Evolutionary conservation across 2,329 filamentous ascomycete species (phyloP).

Genomic region (Stylonectria norvegica): DNA sequence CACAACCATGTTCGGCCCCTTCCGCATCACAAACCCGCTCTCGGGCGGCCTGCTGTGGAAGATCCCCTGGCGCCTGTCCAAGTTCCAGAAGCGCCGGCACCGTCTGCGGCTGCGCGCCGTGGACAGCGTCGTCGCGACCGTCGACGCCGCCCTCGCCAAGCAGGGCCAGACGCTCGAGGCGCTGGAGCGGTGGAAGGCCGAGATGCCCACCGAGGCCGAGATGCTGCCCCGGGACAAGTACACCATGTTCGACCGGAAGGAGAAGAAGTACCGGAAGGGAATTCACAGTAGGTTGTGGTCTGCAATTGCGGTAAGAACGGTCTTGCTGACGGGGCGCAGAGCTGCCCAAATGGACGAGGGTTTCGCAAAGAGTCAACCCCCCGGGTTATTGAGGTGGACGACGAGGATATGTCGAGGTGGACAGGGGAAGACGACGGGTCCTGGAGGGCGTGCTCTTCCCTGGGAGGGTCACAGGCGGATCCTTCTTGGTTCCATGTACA

Average conservation of each 20-base stretch:
- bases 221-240: constrained; percentile 98
- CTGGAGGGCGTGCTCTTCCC: constrained; percentile 23
- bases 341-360: constrained; percentile 88
- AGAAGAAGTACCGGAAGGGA: constrained; percentile 91
- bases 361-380: constrained; percentile 90
- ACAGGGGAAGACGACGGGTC: constrained; percentile 6
- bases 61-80: constrained; percentile 92
- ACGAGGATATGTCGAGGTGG: constrained; percentile 1
- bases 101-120: constrained; percentile 78
- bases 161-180: constrained; percentile 70
- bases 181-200: constrained; percentile 84
- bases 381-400: constrained; percentile 71
- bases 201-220: constrained; percentile 94
- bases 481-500: constrained; percentile 26
- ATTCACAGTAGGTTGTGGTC: constrained; percentile 76
- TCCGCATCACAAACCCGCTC: constrained; percentile 74
- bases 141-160: constrained; percentile 74
- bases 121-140: constrained; percentile 78
- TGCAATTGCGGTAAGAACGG: constrained; percentile 2
- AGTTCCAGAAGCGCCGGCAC: constrained; percentile 85
- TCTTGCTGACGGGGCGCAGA: constrained; percentile 46
- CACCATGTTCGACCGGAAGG: constrained; percentile 94
- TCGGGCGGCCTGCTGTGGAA: constrained; percentile 90
- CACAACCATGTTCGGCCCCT: constrained; percentile 74
- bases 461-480: constrained; percentile 15